phyloP scores from a whole-genome alignment of 2,329 filamentous ascomycete species.

The Endothia cerciana region DNA sequence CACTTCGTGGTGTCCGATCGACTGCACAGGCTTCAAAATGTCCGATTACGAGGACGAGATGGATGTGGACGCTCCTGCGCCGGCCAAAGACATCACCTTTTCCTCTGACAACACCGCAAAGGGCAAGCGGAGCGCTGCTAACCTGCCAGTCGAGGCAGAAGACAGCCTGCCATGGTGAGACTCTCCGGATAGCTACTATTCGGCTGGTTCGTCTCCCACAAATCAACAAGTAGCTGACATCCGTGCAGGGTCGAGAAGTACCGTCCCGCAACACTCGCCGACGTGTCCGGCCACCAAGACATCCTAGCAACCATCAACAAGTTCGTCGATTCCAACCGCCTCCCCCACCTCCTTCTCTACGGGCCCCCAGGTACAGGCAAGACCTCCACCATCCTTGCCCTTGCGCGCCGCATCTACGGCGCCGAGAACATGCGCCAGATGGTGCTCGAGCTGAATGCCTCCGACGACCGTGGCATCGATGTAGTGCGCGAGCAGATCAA shows the following conservation, averaged over 20 bases:
- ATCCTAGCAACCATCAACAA: constrained; percentile 98
- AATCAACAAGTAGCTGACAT: constrained; percentile 24
- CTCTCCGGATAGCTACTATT: constrained; percentile 26
- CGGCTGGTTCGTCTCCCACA: neutral
- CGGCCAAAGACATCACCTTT: constrained; percentile 63
- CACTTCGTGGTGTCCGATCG: too few species aligned
- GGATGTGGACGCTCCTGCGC: constrained; percentile 58
- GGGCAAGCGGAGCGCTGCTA: constrained; percentile 89
- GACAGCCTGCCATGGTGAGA: constrained; percentile 87
- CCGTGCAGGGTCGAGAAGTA: constrained; percentile 89
- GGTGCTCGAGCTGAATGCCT: constrained; percentile 97
- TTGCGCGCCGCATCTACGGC: constrained; percentile 92
- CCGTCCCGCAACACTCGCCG: constrained; percentile 81
- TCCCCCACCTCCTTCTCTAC: constrained; percentile 95
- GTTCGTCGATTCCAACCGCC: constrained; percentile 90
- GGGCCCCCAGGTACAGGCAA: constrained; percentile 96
- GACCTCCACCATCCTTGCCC: constrained; percentile 92
- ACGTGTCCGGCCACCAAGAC: constrained; percentile 96
- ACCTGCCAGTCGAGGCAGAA: constrained; percentile 90
- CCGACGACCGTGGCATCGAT: constrained; percentile 95
- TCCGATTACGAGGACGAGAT: constrained; percentile 65
- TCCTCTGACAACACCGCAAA: constrained; percentile 75
- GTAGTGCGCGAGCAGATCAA: constrained; percentile 99
- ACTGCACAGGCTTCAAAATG: constrained; percentile 45
- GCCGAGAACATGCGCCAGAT: constrained; percentile 93